Conservation (phyloP, 148 eudicot species). For the Rhododendron griersonianum region DNA sequence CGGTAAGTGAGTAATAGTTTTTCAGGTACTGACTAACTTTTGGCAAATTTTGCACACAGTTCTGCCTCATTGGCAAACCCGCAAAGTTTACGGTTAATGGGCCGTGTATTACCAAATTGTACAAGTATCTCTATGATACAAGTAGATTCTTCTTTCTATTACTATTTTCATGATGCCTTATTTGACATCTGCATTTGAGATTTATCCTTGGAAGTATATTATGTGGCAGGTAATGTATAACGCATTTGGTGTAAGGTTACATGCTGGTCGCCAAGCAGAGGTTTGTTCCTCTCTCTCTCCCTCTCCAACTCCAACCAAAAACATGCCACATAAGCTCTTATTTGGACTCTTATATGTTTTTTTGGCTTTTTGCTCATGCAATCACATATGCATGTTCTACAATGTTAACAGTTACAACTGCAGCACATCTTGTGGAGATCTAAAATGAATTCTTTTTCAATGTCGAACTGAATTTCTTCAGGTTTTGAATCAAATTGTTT, state of each 20-base stretch:
- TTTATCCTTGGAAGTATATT: constrained; percentile 7
- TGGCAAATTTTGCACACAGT: too few relatives aligned
- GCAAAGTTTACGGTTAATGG: too few relatives aligned
- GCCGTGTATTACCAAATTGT: too few relatives aligned
- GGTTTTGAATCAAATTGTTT: constrained; percentile 93
- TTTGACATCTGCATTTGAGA: not conserved
- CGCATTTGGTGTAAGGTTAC: constrained; percentile 91
- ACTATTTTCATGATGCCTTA: not conserved
- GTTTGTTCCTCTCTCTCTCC: constrained; percentile 26
- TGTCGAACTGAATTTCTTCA: constrained; percentile 24
- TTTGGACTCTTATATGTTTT: not conserved
- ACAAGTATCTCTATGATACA: too few relatives aligned
- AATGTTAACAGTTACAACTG: not conserved
- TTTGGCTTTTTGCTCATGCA: not conserved
- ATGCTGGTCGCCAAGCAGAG: constrained; percentile 99
- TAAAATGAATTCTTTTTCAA: not conserved
- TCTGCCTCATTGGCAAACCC: too few relatives aligned
- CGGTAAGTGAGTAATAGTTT: too few relatives aligned
- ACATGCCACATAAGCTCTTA: not conserved
- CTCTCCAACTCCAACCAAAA: not conserved
- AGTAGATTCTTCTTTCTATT: not conserved
- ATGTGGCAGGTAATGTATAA: constrained; percentile 95
- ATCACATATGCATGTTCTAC: not conserved
- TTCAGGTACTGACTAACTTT: too few relatives aligned
- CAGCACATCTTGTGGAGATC: not conserved